Base-by-base conservation (phyloP, 169 alveolate genomes). In the Plasmodium inui region DNA sequence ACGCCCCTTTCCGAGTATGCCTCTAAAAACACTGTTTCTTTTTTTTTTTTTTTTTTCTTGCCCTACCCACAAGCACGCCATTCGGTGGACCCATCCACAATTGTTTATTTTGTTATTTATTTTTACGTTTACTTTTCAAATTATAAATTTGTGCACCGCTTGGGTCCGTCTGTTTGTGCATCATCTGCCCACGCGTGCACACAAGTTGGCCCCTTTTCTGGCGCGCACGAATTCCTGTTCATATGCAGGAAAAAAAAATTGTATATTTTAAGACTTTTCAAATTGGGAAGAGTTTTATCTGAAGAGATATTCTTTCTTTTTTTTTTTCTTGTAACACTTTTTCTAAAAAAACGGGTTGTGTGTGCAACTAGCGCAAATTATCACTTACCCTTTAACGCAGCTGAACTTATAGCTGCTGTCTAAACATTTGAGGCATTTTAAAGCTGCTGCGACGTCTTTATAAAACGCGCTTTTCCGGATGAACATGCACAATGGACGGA, bases 71-170 rank as follows among this genome's bases (percentile, higher is more conserved):
- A 19, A 22, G 30, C 37, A 67, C 39, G 79, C 26, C 89, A 82
- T 57, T 82, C 22, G n/a, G 76, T 83, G 55, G 74, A 39, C 12
- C 32, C 32, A 70, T 50, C 76, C 76, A 71, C 53, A 83, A 83
- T 71, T 83, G 83, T 83, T 70, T 83, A 83, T 14, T 57, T 32
- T 53, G 22, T 46, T 34, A 41, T 34, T 41, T n/a, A n/a, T n/a
- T n/a, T n/a, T n/a, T 67, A 83, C 46, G 39, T 70, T 26, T 83
- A 57, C 61, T 81, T 81, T 57, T 81, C 78, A 55, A 82, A 57
- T 30, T 55, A 44, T 22, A 82, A 55, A 28, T 82, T 82, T 41
- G n/a, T 55, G 34, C 32, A 30, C 37, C 76, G 37, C 30, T 67
- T 19, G 10, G 22, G 74, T 4, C 39, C 41, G 46, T 32, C 39